These are phyloP conservation scores for Prunus campanulata DNA, from an alignment of 306 rosid genomes.

Conservation along the genomic window DNA sequence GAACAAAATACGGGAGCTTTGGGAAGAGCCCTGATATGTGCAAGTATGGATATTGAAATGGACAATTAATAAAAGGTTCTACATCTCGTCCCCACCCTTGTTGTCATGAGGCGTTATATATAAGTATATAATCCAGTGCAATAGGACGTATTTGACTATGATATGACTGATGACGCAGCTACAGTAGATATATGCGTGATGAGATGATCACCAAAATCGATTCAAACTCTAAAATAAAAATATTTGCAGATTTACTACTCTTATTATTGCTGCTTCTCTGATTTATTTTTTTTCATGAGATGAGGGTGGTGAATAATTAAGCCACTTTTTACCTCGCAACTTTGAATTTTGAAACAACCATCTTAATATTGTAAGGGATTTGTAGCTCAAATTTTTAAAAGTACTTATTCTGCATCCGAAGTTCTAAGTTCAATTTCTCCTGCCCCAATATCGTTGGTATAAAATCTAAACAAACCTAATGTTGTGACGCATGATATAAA, in stretches of 20 bases:
- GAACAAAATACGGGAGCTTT: no score
- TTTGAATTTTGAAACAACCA: background rate
- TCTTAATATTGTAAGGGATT: no score
- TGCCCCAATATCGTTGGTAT: fast-evolving
- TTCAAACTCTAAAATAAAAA: background rate
- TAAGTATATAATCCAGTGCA: background rate
- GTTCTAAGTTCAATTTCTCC: no score
- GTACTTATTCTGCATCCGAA: no score
- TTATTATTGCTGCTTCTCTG: background rate
- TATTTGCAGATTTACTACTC: background rate
- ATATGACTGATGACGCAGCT: slow-evolving; percentile 2
- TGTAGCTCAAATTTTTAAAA: no score
- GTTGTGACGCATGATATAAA: background rate
- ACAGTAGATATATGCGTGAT: background rate
- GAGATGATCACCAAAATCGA: background rate
- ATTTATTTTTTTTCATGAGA: background rate
- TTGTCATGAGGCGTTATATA: background rate
- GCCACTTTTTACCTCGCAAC: background rate
- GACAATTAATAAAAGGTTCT: background rate
- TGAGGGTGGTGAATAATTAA: background rate
- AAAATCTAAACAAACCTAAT: no score
- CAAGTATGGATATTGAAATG: background rate
- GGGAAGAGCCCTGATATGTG: background rate
- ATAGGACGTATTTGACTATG: slow-evolving; percentile 26
- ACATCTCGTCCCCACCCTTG: background rate